Base-by-base conservation (phyloP, 2,329 filamentous ascomycete genomes). In the Lasiodiplodia citricola region DNA sequence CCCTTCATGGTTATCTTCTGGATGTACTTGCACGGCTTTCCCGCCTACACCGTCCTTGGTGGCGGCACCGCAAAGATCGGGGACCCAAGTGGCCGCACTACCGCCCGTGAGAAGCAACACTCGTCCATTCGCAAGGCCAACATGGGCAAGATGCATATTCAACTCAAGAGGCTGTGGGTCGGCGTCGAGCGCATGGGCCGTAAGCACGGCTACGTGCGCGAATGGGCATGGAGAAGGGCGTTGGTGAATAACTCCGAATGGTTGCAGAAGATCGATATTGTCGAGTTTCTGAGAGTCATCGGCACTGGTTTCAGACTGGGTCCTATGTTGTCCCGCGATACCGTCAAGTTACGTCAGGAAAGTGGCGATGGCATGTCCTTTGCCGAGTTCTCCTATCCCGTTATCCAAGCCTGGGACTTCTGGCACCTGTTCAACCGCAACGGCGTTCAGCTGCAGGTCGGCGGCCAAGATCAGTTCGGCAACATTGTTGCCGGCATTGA, bases 371-470 rank as follows among this genome's bases (percentile, higher is more conserved):
- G 96, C 74, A 95, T 99, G 91, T 96, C 94, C 0, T 92, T 96
- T 74, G 91, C 93, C 44, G 96, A 99, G 78, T 97, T 99, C 79
- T 87, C 90, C 52, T 99, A 99, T 76, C 96, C 96, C 1, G 82
- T 99, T 18, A 88, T 98, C 74, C 96, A 99, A 78, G 94, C 91
- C 25, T 98, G 94, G 91, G 96, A 99, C 79, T 99, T 94, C 88
- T 98, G 93, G 92, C 86, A 92, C 73, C 87, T 98, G 82, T 96
- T 92, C 80, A 86, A 87, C 57, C 84, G 86, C 28, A 87, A 85
- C 64, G 85, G 87, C 58, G 85, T 94, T 11, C 91, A 94, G 76
- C 87, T 98, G 77, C 94, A 99, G 81, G 92, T 99, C 65, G 96
- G 96, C 69, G 96, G 96, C 50, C 94, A 94, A 7, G 96, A 99